Evolutionary conservation across 2,329 filamentous ascomycete species (phyloP).

Genomic region (Paecilomyces variotii): DNA sequence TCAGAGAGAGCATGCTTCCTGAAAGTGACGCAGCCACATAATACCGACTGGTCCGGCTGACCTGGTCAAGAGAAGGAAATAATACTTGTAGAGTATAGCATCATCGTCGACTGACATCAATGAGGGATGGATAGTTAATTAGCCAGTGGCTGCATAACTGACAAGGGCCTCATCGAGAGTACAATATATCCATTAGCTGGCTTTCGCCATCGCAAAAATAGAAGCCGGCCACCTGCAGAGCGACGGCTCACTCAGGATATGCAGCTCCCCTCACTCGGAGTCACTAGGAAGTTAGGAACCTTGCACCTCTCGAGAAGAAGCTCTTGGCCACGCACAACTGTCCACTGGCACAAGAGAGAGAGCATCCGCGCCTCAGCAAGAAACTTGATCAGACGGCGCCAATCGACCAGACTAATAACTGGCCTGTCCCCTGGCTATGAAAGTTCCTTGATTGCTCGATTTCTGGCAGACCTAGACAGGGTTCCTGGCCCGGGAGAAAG

Average conservation of each 20-base stretch:
- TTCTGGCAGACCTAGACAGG: not conserved
- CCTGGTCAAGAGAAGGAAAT: not conserved
- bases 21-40: not conserved
- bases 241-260: not conserved
- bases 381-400: not conserved
- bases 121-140: not conserved
- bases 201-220: not conserved
- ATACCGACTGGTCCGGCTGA: not conserved
- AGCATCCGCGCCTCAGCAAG: not conserved
- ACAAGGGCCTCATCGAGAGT: not conserved
- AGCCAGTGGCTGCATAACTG: not conserved
- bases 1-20: not conserved
- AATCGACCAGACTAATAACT: not conserved
- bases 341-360: not conserved
- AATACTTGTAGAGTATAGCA: not conserved
- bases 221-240: not conserved
- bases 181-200: not conserved
- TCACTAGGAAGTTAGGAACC: not conserved
- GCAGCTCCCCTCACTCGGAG: not conserved
- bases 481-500: not conserved
- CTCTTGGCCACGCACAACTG: not conserved
- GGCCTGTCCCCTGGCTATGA: not conserved
- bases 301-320: not conserved
- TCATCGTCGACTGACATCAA: not conserved
- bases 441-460: not conserved